Percentiles rank a stretch among this genome's conserved stretches.
Evolutionary conservation across 2,329 filamentous ascomycete genomes (phyloP).

Genomic region (Penicillium sp.): DNA sequence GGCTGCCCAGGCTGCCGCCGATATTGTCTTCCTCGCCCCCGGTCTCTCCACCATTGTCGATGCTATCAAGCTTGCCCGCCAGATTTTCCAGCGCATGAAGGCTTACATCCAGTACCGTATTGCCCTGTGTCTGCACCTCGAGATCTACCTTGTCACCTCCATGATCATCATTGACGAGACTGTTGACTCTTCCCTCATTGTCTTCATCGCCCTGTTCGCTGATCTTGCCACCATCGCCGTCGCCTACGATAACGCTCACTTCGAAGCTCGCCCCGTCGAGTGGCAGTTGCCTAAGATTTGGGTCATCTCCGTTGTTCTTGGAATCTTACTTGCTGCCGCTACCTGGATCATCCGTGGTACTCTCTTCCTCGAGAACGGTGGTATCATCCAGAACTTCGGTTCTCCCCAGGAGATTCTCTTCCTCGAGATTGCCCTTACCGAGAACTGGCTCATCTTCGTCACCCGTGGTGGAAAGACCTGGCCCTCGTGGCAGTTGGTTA

Average conservation of each 20-base stretch:
- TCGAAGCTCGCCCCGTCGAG: slow-evolving; percentile 73
- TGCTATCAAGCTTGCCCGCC: slow-evolving; percentile 71
- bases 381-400: slow-evolving; percentile 73
- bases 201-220: slow-evolving; percentile 78
- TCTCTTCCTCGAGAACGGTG: slow-evolving; percentile 68
- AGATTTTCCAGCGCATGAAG: slow-evolving; percentile 79
- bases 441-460: slow-evolving; percentile 97
- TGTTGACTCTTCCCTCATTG: slow-evolving; percentile 63
- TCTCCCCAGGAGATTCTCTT: slow-evolving; percentile 78
- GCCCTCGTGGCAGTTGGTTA: slow-evolving; percentile 71
- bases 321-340: slow-evolving; percentile 66
- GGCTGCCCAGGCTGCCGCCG: slow-evolving; percentile 70
- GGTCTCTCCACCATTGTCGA: slow-evolving; percentile 71
- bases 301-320: slow-evolving; percentile 64
- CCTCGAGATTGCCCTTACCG: slow-evolving; percentile 85
- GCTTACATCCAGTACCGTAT: slow-evolving; percentile 77
- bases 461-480: slow-evolving; percentile 77
- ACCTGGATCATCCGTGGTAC: slow-evolving; percentile 75
- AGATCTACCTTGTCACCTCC: slow-evolving; percentile 74
- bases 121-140: slow-evolving; percentile 71
- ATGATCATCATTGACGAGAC: slow-evolving; percentile 83
- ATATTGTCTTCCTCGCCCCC: slow-evolving; percentile 73
- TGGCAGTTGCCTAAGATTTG: slow-evolving; percentile 84
- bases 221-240: slow-evolving; percentile 79
- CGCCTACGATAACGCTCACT: slow-evolving; percentile 82